Conservation (phyloP, 495 filamentous ascomycete genomes). For the Sabuloglossum arenarium region DNA sequence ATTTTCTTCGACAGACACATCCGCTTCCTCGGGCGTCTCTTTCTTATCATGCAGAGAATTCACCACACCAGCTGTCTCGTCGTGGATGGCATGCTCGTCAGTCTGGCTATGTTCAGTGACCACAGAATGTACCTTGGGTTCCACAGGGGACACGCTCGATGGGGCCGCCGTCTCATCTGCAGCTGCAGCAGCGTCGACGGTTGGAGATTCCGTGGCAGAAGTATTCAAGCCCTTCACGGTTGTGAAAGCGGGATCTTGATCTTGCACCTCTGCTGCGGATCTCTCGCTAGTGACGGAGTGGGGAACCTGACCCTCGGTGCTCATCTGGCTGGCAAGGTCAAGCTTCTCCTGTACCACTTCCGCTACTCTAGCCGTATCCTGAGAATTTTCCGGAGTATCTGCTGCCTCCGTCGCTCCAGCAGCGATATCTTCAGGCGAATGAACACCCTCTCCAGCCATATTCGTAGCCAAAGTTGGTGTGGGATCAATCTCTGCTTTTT, state of each 20-base stretch:
- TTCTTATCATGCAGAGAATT: neutral
- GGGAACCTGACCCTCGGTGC: neutral
- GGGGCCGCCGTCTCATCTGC: slow-evolving; percentile 34
- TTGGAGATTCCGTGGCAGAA: neutral
- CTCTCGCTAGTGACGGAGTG: neutral
- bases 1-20: neutral
- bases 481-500: neutral
- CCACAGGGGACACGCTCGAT: neutral
- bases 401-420: neutral
- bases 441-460: neutral
- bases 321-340: neutral
- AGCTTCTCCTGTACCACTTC: neutral
- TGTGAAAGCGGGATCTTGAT: neutral
- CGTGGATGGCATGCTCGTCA: neutral
- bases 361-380: neutral
- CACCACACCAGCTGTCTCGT: neutral
- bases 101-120: neutral
- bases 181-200: slow-evolving; percentile 33
- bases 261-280: neutral
- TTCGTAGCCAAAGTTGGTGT: slow-evolving; percentile 1
- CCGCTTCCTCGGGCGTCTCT: neutral
- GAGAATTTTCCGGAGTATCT: neutral
- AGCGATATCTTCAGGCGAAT: neutral
- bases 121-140: neutral
- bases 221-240: neutral